Percentiles rank a stretch among this genome's conserved stretches.
Evolutionary conservation across 345 rosid species (phyloP).

Genomic region (Syzygium oleosum): DNA sequence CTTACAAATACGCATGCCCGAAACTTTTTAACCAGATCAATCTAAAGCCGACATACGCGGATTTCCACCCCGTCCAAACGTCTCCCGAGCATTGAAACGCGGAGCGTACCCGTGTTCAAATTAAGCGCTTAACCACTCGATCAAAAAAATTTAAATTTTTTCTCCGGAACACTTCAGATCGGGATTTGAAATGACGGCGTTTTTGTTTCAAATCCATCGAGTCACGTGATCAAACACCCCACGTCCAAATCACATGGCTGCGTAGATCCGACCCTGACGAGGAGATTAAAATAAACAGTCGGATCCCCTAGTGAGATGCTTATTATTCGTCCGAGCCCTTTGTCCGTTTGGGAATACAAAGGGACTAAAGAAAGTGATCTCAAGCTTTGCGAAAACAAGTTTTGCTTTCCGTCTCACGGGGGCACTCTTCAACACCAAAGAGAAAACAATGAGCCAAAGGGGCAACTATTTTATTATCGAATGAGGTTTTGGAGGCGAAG

Average conservation of each 20-base stretch:
- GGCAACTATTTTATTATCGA: neutral
- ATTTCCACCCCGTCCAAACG: neutral
- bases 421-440: neutral
- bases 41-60: neutral
- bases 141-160: neutral
- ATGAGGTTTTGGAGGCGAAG: neutral
- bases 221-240: neutral
- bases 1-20: neutral
- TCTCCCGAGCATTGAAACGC: too few species aligned
- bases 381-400: fast-evolving
- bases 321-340: neutral
- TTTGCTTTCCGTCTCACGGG: neutral
- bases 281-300: neutral
- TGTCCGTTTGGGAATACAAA: neutral
- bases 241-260: neutral
- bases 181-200: fast-evolving
- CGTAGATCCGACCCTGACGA: neutral
- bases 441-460: neutral
- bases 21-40: neutral
- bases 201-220: neutral
- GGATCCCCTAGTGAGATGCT: neutral
- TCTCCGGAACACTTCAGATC: neutral
- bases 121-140: neutral
- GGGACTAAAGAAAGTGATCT: neutral
- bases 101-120: too few species aligned